Evolutionary conservation across 352 stramenopile genomes (phyloP), one percentile per base, ranked within the genome.

Genomic region (Detonula confervacea): DNA sequence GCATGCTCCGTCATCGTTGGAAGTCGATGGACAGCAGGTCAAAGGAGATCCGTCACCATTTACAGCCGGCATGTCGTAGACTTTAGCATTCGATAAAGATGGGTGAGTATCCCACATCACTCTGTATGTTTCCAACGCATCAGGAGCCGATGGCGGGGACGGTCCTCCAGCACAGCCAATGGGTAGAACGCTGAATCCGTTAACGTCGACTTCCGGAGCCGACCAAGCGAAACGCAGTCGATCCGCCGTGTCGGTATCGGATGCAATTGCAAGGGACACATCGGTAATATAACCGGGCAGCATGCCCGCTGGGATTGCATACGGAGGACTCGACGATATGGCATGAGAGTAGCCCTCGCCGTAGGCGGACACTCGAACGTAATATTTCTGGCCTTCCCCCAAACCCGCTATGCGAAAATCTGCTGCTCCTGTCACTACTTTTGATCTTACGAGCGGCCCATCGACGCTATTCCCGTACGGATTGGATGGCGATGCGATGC

Each of bases 81-180:
- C 47, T 25, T 67, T 60, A 88, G 90, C 22, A 74, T 77, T 87
- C n/a, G 88, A 88, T 59, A 98, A 97, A 9, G 86, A 91, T 6
- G 81, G 77, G 12, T 87, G 75, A 5, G 84, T 88, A 65, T 98
- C 96, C 96, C 96, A 99, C 77, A 97, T 93, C 7, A 98, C 78
- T 11, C 73, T 76, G 56, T 86, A 81, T 0, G 72, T 42, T 52
- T 73, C 42, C n/a, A 87, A 60, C 35, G 64, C 47, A 62, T 87
- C 96, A 86, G 66, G 97, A 97, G 73, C 97, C 91, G 47, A 91
- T 95, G 65, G 97, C 91, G 4, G 92, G 55, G 69, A 77, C 49
- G 61, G 20, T 42, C 73, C 70, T 22, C 62, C 64, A 65, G 51
- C 47, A 64, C 79, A 87, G 6, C 73, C 64, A 14, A 42, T n/a